Evolutionary conservation across 2,329 filamentous ascomycete genomes (phyloP).

Genomic region (Neonectria magnoliae): DNA sequence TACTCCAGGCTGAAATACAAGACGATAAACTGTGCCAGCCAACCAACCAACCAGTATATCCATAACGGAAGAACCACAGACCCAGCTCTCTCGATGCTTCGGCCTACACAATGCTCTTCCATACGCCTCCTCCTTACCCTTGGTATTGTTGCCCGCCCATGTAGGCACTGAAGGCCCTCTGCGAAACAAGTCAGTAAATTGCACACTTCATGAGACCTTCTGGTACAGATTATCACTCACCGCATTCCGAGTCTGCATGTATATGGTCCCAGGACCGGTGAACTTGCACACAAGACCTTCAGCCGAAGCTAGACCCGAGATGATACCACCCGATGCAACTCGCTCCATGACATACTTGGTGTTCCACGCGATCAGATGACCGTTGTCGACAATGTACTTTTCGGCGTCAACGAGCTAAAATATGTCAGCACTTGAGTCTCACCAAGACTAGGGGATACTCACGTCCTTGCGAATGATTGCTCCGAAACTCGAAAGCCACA

Average conservation of each 20-base stretch:
- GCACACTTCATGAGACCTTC: background rate
- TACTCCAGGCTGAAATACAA: conserved; percentile 30
- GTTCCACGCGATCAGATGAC: conserved; percentile 96
- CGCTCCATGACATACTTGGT: conserved; percentile 93
- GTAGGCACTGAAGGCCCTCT: conserved; percentile 64
- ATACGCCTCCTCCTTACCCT: conserved; percentile 24
- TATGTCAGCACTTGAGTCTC: conserved; percentile 16
- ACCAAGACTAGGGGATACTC: conserved; percentile 49
- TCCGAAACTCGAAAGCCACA: conserved; percentile 94
- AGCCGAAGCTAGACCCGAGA: conserved; percentile 83
- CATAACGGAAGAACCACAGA: background rate
- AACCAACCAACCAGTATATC: background rate
- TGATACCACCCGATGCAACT: conserved; percentile 87
- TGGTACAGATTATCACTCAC: conserved; percentile 52
- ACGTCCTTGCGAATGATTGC: conserved; percentile 96
- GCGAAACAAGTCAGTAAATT: conserved; percentile 20
- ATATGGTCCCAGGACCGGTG: conserved; percentile 88
- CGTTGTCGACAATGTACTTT: conserved; percentile 92
- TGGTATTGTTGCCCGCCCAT: conserved; percentile 59
- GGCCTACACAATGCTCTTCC: background rate
- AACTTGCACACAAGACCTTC: conserved; percentile 97
- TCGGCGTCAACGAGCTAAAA: conserved; percentile 71
- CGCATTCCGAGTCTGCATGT: conserved; percentile 91
- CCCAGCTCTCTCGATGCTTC: background rate
- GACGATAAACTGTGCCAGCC: conserved; percentile 5